Evolutionary conservation across 208 protist genomes (phyloP).

Genomic region (Crithidia sp.): DNA sequence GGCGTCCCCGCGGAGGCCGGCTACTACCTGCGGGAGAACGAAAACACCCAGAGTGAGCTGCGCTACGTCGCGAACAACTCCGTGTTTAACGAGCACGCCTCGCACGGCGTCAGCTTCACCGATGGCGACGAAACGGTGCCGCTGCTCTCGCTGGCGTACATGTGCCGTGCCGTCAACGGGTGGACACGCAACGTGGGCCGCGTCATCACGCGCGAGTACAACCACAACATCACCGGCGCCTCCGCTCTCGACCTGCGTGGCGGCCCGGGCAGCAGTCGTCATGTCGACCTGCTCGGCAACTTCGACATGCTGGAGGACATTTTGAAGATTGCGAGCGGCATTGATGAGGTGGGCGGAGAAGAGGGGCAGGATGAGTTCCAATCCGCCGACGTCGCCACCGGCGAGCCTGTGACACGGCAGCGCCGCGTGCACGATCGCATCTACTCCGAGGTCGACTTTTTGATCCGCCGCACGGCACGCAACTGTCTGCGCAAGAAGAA

Average conservation of each 20-base stretch:
- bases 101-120: constrained; percentile 69
- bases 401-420: constrained; percentile 16
- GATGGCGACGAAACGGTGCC: constrained; percentile 93
- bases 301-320: constrained; percentile 78
- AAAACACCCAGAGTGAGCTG: not conserved
- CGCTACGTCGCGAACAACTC: constrained; percentile 40
- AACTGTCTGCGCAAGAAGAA: constrained; percentile 50
- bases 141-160: constrained; percentile 88
- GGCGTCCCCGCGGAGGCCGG: constrained; percentile 78
- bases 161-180: constrained; percentile 89
- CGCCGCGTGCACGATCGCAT: constrained; percentile 62
- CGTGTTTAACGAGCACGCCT: constrained; percentile 21
- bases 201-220: constrained; percentile 86
- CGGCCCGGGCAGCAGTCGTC: constrained; percentile 65
- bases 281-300: constrained; percentile 93
- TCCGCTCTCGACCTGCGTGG: constrained; percentile 65
- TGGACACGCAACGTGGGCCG: constrained; percentile 80
- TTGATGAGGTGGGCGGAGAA: constrained; percentile 44
- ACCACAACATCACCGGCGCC: constrained; percentile 41
- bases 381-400: constrained; percentile 20
- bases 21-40: constrained; percentile 61
- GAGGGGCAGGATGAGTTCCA: constrained; percentile 24
- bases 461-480: constrained; percentile 38
- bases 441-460: constrained; percentile 69
- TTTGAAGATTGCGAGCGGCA: constrained; percentile 74